phyloP scores from a whole-genome alignment of 768 basidiomycete genomes.

The Leccinum aurantiacum region DNA sequence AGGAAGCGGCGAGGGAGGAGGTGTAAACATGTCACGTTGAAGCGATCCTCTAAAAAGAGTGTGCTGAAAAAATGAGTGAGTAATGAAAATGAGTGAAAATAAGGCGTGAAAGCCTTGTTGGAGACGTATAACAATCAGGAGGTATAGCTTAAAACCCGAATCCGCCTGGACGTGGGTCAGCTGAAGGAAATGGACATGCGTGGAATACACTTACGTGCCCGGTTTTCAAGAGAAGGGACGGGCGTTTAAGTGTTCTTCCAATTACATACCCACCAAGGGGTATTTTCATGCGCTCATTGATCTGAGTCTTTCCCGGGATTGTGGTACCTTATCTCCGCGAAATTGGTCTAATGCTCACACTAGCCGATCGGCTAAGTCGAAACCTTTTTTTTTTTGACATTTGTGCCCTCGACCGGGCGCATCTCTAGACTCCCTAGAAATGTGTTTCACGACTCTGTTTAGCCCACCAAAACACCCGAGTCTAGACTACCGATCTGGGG shows the following conservation, averaged over 20 bases:
- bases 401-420: too few relatives aligned
- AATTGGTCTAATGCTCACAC: conserved; percentile 3
- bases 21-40: conserved; percentile 38
- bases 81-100: conserved; percentile 12
- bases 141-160: conserved; percentile 5
- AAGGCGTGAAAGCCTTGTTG: conserved; percentile 12
- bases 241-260: not conserved
- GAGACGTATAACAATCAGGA: not conserved
- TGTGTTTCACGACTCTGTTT: too few relatives aligned
- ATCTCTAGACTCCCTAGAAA: too few relatives aligned
- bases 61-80: conserved; percentile 32
- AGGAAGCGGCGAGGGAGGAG: conserved; percentile 43
- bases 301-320: not conserved
- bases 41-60: conserved; percentile 21
- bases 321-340: conserved; percentile 27
- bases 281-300: conserved; percentile 3
- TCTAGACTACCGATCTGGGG: too few relatives aligned
- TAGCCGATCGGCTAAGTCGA: conserved; percentile 14
- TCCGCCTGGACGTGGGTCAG: conserved; percentile 10
- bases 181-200: not conserved
- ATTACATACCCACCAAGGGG: not conserved
- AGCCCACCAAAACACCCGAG: too few relatives aligned
- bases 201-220: conserved; percentile 7
- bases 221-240: conserved; percentile 7
- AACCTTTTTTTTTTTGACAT: not conserved